Evolutionary conservation across 176 grass and related monocot species (phyloP), one percentile per base, ranked within the genome.

Genomic region (Avena eriantha): DNA sequence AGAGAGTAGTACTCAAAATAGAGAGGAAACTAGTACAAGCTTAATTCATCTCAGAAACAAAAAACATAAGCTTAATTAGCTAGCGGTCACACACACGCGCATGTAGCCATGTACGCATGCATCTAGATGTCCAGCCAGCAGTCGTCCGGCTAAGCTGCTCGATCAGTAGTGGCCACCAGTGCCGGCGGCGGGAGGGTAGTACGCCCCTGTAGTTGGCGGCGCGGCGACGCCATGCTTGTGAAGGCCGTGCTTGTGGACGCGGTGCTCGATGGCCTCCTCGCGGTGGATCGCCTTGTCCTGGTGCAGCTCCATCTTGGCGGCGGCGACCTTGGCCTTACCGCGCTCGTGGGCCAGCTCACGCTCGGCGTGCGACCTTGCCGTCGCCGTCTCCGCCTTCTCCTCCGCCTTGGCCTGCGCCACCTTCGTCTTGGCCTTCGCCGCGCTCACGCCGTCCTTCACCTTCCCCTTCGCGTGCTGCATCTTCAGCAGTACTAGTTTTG

Each of bases 271-370:
- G 73, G 73, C 73, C 73, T 76, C 73, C 72, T 75, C 72, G 3
- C 72, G 72, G 46, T 75, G 72, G 14, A 49, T 13, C 7, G 14
- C 72, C 72, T 75, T 75, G 23, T 75, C 72, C 72, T 75, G 72
- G 46, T 75, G 72, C 6, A 75, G 72, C 50, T 95, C 89, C 91
- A 95, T 91, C 84, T 93, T 89, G 10, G 91, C 94, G 5, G 86
- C 86, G 2, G 88, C 91, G 0, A 81, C 69, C 84, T 88, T 93
- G n/a, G 86, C 87, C 87, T 95, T 95, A 65, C 73, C 91, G 61
- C 87, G 68, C 71, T 96, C 84, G 39, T 84, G 91, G 2, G 86
- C 84, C 12, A 91, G 86, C 86, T 93, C 82, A 73, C 82, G 82
- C 77, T 88, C 87, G 3, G 23, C 69, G 73, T 46, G 76, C 3